Evolutionary conservation across 2,329 filamentous ascomycete genomes (phyloP).

Genomic region (Microsporum canis): DNA sequence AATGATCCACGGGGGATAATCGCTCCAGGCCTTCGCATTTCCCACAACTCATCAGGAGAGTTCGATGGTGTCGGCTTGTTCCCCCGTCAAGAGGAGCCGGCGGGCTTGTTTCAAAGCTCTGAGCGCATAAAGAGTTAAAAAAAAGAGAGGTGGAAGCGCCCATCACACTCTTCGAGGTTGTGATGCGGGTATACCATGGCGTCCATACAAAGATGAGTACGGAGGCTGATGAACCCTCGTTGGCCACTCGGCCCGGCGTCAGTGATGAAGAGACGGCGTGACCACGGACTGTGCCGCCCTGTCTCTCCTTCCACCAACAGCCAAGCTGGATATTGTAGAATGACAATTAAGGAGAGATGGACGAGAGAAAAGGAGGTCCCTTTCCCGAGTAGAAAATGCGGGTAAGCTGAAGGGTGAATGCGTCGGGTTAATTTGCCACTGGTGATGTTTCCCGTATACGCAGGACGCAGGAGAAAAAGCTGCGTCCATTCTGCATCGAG

Average conservation of each 20-base stretch:
- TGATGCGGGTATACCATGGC: neutral
- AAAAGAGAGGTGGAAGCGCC: neutral
- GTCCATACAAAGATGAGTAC: neutral
- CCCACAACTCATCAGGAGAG: neutral
- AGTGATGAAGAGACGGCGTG: neutral
- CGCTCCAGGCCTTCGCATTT: neutral
- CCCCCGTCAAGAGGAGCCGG: slow-evolving; percentile 1
- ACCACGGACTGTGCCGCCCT: slow-evolving; percentile 2
- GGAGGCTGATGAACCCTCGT: neutral
- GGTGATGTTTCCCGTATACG: neutral
- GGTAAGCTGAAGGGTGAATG: neutral
- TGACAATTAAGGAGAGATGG: neutral
- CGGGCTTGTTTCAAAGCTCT: slow-evolving; percentile 2
- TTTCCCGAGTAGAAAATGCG: neutral
- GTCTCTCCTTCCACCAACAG: neutral
- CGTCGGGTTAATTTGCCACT: slow-evolving; percentile 1
- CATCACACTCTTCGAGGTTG: neutral
- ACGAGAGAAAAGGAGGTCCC: neutral
- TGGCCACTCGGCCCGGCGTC: neutral
- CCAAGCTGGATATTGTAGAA: neutral
- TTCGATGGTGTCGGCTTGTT: neutral
- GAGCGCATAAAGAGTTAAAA: slow-evolving; percentile 2
- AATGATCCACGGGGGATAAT: neutral
- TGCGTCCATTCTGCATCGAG: neutral
- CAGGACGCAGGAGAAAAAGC: neutral